Conservation (phyloP, 176 grass and related monocot genomes). For the Triticum turgidum region DNA sequence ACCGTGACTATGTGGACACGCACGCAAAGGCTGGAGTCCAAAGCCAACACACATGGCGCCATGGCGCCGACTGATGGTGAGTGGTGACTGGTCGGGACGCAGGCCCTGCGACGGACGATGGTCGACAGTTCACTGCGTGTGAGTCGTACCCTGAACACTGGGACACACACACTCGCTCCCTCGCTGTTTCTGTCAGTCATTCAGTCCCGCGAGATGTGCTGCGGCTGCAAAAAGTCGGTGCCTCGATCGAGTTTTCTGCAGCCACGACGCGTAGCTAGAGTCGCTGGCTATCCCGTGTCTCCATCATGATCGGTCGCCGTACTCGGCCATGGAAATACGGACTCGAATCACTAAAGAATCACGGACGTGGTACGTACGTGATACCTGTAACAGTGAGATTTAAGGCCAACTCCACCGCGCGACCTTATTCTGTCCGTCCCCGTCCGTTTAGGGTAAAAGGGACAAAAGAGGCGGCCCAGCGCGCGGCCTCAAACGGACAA, state of each 20-base stretch:
- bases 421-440: no score
- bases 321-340: neutral
- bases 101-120: neutral
- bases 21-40: no score
- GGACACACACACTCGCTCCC: no score
- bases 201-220: neutral
- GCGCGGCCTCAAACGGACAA: no score
- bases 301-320: neutral
- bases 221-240: slow-evolving; percentile 10
- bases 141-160: neutral
- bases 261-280: neutral
- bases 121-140: neutral
- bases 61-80: neutral
- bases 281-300: neutral
- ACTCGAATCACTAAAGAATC: no score
- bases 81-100: neutral
- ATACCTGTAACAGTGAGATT: no score
- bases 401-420: no score
- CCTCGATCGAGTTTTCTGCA: neutral
- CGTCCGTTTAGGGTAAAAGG: no score
- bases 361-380: no score
- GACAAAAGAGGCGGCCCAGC: no score
- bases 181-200: neutral
- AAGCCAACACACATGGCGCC: no score
- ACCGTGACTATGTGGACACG: neutral